Percentiles rank a stretch among this genome's conserved stretches.
phyloP scores from a whole-genome alignment of 768 basidiomycete species.

The Mycena indigotica region DNA sequence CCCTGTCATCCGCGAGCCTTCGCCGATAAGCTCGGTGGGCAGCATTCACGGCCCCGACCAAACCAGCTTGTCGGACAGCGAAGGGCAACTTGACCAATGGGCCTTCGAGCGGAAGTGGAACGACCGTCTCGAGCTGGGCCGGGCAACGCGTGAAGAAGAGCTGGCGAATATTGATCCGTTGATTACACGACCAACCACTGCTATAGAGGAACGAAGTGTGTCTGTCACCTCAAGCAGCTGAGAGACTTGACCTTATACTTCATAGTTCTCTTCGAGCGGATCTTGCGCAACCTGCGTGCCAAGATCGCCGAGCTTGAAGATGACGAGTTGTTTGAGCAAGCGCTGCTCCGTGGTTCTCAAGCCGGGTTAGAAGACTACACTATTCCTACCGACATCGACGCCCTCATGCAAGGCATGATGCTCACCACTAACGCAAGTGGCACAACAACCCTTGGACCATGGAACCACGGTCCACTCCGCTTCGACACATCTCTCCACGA shows the following conservation, averaged over 20 bases:
- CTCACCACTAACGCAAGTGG: slow-evolving; percentile 26
- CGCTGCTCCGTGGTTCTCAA: slow-evolving; percentile 48
- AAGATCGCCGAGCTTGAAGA: slow-evolving; percentile 47
- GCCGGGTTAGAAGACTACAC: slow-evolving; percentile 46
- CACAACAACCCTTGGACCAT: slow-evolving; percentile 26
- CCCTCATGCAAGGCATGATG: slow-evolving; percentile 59
- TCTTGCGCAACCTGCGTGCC: slow-evolving; percentile 38
- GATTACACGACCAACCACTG: slow-evolving; percentile 30
- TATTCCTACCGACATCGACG: slow-evolving; percentile 48
- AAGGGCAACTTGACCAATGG: slow-evolving; percentile 37
- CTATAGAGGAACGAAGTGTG: slow-evolving; percentile 41
- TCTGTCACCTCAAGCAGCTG: no score
- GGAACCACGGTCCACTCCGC: slow-evolving; percentile 35
- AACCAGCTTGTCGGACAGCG: slow-evolving; percentile 48
- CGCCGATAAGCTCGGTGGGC: slow-evolving; percentile 55
- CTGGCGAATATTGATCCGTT: slow-evolving; percentile 43
- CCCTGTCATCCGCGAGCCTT: slow-evolving; percentile 50
- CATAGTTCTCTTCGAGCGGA: slow-evolving; percentile 37
- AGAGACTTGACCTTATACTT: background rate
- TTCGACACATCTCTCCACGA: slow-evolving; percentile 15
- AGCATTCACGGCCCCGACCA: slow-evolving; percentile 49
- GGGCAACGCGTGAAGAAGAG: slow-evolving; percentile 43
- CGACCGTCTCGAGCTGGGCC: slow-evolving; percentile 39
- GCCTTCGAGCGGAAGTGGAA: slow-evolving; percentile 48
- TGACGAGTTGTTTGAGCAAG: slow-evolving; percentile 51